Percentiles rank a stretch among this genome's conserved stretches.
These are phyloP conservation scores for Wickerhamomyces ciferrii DNA, from an alignment of 805 yeast species.

Conservation along the genomic window DNA sequence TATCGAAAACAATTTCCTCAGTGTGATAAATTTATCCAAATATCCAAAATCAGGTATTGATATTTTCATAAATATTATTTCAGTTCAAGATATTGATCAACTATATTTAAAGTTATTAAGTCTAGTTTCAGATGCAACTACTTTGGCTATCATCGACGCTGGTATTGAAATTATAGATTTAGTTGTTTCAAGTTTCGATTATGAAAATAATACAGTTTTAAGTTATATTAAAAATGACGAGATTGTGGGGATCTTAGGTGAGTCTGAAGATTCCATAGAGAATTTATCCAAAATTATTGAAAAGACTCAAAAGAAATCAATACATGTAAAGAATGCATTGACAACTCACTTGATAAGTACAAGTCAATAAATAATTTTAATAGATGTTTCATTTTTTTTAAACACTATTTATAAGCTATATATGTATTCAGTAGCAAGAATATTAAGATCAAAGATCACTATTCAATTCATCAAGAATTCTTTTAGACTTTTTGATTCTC, in stretches of 20 bases:
- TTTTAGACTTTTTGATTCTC: conserved; percentile 18
- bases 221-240: conserved; percentile 53
- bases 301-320: conserved; percentile 19
- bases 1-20: conserved; percentile 30
- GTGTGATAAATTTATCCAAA: conserved; percentile 43
- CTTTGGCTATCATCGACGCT: conserved; percentile 78
- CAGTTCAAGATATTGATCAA: conserved; percentile 29
- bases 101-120: conserved; percentile 25
- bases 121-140: conserved; percentile 39
- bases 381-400: too few species aligned
- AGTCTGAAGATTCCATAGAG: conserved; percentile 24
- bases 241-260: conserved; percentile 57
- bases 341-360: not conserved
- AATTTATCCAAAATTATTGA: conserved; percentile 31
- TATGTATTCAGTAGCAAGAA: not conserved
- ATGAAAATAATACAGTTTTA: conserved; percentile 36
- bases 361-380: not conserved
- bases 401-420: too few species aligned
- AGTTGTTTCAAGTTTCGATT: conserved; percentile 57
- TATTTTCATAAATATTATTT: conserved; percentile 63
- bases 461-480: conserved; percentile 17
- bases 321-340: conserved; percentile 1
- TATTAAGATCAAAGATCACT: not conserved
- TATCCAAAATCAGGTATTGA: conserved; percentile 92
- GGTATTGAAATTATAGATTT: conserved; percentile 77